phyloP scores from a whole-genome alignment of 176 grass and related monocot species.

The Aegilops sharonensis region DNA sequence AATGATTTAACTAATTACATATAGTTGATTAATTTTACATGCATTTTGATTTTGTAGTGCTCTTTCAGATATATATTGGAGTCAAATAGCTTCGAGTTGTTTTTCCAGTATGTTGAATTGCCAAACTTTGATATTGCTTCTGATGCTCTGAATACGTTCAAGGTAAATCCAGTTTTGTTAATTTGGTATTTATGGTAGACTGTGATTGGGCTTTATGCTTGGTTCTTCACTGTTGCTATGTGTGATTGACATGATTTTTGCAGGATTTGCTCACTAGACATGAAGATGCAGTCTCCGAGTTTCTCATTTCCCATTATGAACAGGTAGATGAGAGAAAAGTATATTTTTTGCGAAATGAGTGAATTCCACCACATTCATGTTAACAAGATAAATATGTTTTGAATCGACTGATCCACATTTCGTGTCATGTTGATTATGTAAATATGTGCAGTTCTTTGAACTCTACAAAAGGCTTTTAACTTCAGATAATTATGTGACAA shows the following conservation, averaged over 20 bases:
- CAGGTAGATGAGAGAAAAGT: constrained; percentile 48
- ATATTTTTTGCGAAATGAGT: constrained; percentile 13
- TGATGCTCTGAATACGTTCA: constrained; percentile 98
- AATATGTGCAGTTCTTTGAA: constrained; percentile 85
- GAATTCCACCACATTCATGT: background rate
- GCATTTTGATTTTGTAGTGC: constrained; percentile 89
- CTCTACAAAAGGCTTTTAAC: constrained; percentile 77
- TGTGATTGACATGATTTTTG: constrained; percentile 40
- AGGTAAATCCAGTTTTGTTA: constrained; percentile 50
- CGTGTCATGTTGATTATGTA: constrained; percentile 12
- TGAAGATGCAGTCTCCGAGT: constrained; percentile 78
- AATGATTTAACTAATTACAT: constrained; percentile 9
- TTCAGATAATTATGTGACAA: constrained; percentile 96
- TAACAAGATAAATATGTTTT: constrained; percentile 10
- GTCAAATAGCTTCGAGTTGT: constrained; percentile 95
- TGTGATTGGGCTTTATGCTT: constrained; percentile 10
- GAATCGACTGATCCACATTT: background rate
- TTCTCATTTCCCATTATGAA: constrained; percentile 73
- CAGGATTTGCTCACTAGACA: constrained; percentile 98
- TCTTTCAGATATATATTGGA: constrained; percentile 99
- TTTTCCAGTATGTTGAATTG: constrained; percentile 97
- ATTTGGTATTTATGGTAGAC: constrained; percentile 1
- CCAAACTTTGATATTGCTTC: constrained; percentile 99
- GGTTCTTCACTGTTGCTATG: constrained; percentile 16
- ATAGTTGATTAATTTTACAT: constrained; percentile 55